Percentiles rank a stretch among this genome's conserved stretches.
These are phyloP conservation scores for Salix caprea DNA, from an alignment of 345 rosid genomes.

Conservation along the genomic window DNA sequence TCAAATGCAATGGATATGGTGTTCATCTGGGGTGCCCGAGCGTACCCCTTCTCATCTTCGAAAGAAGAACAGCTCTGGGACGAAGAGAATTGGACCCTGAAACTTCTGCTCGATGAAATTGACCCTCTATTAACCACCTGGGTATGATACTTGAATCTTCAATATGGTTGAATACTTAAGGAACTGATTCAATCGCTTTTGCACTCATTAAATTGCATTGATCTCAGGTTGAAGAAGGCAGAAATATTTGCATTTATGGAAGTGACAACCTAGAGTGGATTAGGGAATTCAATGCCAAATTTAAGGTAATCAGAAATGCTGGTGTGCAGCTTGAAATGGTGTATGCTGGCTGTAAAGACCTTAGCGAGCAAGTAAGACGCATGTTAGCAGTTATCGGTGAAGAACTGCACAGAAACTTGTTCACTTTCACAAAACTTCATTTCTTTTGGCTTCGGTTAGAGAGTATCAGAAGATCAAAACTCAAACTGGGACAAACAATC, in stretches of 20 bases:
- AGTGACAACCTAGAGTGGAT: slow-evolving; percentile 50
- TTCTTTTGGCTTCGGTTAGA: slow-evolving; percentile 70
- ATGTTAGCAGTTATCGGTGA: slow-evolving; percentile 24
- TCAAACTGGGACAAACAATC: slow-evolving; percentile 23
- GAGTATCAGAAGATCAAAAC: slow-evolving; percentile 54
- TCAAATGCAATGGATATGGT: slow-evolving; percentile 67
- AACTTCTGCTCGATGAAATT: slow-evolving; percentile 46
- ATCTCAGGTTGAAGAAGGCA: slow-evolving; percentile 59
- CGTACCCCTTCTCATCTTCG: slow-evolving; percentile 64
- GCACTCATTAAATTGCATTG: slow-evolving; percentile 4
- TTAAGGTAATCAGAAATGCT: slow-evolving; percentile 24
- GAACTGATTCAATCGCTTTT: not conserved
- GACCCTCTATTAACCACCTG: slow-evolving; percentile 42
- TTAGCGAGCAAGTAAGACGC: slow-evolving; percentile 21
- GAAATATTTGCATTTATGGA: slow-evolving; percentile 58
- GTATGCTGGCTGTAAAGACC: slow-evolving; percentile 42
- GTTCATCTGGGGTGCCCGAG: slow-evolving; percentile 64
- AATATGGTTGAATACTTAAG: not conserved
- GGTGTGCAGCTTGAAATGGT: slow-evolving; percentile 53
- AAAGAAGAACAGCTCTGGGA: slow-evolving; percentile 70
- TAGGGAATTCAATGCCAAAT: slow-evolving; percentile 35
- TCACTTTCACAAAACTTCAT: slow-evolving; percentile 37
- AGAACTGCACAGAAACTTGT: slow-evolving; percentile 26
- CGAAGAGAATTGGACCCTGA: slow-evolving; percentile 48
- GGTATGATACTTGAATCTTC: slow-evolving; percentile 36